Conservation (phyloP, 306 rosid species). For the Casuarina glauca region DNA sequence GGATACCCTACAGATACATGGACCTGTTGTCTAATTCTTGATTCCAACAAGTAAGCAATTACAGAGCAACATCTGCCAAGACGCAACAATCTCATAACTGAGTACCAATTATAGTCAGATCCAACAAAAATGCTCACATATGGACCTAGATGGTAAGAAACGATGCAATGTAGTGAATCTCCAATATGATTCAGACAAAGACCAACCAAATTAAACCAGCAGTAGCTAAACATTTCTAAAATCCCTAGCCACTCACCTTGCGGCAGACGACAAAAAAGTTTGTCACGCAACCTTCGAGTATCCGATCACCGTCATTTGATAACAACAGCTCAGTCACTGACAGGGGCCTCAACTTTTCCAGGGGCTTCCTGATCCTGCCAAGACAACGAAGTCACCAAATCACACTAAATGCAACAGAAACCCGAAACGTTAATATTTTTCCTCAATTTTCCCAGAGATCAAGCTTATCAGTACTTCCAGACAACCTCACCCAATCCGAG, state of each 20-base stretch:
- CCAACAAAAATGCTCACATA: background rate
- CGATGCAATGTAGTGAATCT: background rate
- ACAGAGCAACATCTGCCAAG: background rate
- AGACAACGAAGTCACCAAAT: slow-evolving; percentile 6
- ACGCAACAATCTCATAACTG: background rate
- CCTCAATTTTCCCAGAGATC: background rate
- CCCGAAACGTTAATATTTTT: slow-evolving; percentile 8
- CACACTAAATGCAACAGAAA: background rate
- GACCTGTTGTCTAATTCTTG: background rate
- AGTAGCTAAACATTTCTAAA: slow-evolving; percentile 9
- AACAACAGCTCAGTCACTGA: slow-evolving; percentile 78
- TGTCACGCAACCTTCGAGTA: slow-evolving; percentile 86
- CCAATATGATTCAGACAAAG: background rate
- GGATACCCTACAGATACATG: background rate
- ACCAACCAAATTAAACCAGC: slow-evolving; percentile 1
- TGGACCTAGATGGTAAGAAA: background rate
- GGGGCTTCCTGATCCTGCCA: slow-evolving; percentile 71
- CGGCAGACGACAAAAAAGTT: slow-evolving; percentile 74
- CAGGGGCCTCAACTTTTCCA: slow-evolving; percentile 83
- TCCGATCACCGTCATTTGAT: slow-evolving; percentile 69
- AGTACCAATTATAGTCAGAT: background rate
- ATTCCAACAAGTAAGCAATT: background rate
- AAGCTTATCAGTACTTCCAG: background rate
- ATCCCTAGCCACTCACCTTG: slow-evolving; percentile 50
- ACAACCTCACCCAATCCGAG: slow-evolving; percentile 85